Evolutionary conservation across 306 rosid genomes (phyloP).

Genomic region (Citrullus amarus): DNA sequence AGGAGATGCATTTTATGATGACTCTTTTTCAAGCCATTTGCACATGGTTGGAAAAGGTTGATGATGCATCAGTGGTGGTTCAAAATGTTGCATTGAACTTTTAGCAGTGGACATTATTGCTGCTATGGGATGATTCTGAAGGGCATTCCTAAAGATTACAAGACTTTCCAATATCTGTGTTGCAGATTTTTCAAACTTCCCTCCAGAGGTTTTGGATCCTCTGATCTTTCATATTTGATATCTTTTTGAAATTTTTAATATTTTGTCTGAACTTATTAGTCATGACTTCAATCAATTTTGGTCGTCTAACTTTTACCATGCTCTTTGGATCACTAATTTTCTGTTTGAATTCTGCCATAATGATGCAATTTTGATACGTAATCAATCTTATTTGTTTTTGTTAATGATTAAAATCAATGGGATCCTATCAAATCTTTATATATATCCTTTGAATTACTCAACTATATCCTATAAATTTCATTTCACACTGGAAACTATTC

Average conservation of each 20-base stretch:
- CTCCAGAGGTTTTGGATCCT: background rate
- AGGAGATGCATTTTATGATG: background rate
- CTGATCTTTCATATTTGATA: background rate
- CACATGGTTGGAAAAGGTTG: slow-evolving; percentile 1
- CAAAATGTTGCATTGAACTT: background rate
- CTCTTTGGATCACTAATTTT: background rate
- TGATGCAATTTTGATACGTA: background rate
- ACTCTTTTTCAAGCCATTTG: background rate
- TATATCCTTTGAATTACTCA: too few relatives aligned
- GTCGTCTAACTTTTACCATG: background rate
- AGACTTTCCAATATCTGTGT: background rate
- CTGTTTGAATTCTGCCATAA: background rate
- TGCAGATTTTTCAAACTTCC: background rate
- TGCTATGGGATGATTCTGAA: background rate
- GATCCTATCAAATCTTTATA: too few relatives aligned
- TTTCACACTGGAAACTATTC: background rate
- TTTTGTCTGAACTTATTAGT: background rate
- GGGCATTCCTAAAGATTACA: background rate
- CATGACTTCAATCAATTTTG: background rate
- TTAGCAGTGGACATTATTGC: background rate
- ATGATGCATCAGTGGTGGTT: background rate
- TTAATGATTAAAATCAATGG: too few relatives aligned
- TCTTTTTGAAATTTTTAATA: background rate
- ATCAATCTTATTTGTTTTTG: too few relatives aligned
- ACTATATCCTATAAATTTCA: background rate